These are phyloP conservation scores for Hericium alpestre DNA, from an alignment of 768 basidiomycete species.

Conservation along the genomic window DNA sequence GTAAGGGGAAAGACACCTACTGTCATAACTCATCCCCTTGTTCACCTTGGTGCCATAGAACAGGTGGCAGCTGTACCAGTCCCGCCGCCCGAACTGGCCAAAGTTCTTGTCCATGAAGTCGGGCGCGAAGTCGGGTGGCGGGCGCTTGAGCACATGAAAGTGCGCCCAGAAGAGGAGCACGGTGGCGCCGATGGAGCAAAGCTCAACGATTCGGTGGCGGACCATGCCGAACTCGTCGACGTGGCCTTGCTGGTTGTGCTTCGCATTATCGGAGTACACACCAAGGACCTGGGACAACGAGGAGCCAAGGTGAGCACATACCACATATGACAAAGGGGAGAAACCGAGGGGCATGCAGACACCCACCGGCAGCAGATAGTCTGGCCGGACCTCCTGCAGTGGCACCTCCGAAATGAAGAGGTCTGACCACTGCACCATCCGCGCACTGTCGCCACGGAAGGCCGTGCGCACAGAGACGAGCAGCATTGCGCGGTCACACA, in stretches of 20 bases:
- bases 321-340: too few species aligned
- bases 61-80: too few species aligned
- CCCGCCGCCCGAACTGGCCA: background rate
- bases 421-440: too few species aligned
- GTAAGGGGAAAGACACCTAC: background rate
- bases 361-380: too few species aligned
- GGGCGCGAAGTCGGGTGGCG: background rate
- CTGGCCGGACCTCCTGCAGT: too few species aligned
- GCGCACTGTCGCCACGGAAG: too few species aligned
- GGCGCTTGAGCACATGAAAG: conserved; percentile 19
- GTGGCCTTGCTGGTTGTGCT: conserved; percentile 22
- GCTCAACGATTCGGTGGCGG: conserved; percentile 18
- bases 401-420: too few species aligned
- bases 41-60: too few species aligned
- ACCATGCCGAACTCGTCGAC: conserved; percentile 24
- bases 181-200: conserved; percentile 22
- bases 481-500: background rate
- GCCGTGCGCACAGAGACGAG: too few species aligned
- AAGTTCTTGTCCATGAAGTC: background rate
- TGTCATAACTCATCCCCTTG: too few species aligned
- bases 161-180: conserved; percentile 19
- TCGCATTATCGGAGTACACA: conserved; percentile 20
- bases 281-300: conserved; percentile 17
- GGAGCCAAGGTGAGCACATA: too few species aligned
- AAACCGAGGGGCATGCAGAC: too few species aligned